Conservation (phyloP, 257 asterid genomes). For the Plantago ovata region DNA sequence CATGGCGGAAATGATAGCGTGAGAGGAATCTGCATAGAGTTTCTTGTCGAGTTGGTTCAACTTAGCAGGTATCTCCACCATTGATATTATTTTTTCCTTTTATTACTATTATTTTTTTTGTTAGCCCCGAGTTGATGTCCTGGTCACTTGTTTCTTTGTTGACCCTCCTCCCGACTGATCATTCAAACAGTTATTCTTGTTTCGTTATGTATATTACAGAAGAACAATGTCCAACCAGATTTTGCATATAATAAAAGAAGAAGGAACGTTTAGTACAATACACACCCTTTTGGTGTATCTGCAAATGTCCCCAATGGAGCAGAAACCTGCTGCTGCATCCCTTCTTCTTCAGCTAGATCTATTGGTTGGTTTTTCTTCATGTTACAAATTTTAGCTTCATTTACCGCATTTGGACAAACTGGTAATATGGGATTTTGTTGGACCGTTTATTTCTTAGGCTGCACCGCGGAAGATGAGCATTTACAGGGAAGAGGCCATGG, state of each 20-base stretch:
- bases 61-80: constrained; percentile 42
- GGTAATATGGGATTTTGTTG: not conserved
- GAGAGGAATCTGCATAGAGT: constrained; percentile 59
- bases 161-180: not conserved
- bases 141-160: too few relatives aligned
- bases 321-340: constrained; percentile 66
- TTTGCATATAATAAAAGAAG: constrained; percentile 67
- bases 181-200: not conserved
- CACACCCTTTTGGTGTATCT: constrained; percentile 70
- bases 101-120: not conserved
- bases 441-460: constrained; percentile 27
- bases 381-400: constrained; percentile 3
- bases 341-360: constrained; percentile 84
- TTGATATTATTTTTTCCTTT: too few relatives aligned
- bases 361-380: constrained; percentile 44
- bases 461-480: constrained; percentile 81
- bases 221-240: constrained; percentile 54
- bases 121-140: not conserved
- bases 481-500: constrained; percentile 81
- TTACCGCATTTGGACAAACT: not conserved
- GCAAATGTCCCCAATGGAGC: constrained; percentile 83
- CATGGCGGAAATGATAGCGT: constrained; percentile 61
- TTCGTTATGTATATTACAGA: constrained; percentile 32
- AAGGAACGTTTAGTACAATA: constrained; percentile 77
- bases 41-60: constrained; percentile 65